Percentiles rank a stretch among this genome's conserved stretches.
Evolutionary conservation across 306 rosid species (phyloP).

Genomic region (Rosa persica): DNA sequence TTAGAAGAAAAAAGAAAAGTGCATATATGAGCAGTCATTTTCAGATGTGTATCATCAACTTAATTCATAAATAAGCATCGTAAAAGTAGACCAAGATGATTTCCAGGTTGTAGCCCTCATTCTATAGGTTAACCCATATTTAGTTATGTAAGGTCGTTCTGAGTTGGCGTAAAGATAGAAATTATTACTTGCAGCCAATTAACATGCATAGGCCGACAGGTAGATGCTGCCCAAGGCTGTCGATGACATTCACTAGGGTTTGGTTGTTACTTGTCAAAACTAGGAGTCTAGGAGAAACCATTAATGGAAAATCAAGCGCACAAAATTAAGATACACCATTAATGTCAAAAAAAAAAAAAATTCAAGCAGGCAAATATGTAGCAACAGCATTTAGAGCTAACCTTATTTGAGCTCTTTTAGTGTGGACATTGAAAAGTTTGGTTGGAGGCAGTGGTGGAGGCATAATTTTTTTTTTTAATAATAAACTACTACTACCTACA

Average conservation of each 20-base stretch:
- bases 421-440: too few relatives aligned
- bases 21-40: neutral
- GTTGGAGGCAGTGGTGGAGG: too few relatives aligned
- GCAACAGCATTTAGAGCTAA: too few relatives aligned
- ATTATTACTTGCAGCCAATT: conserved; percentile 1
- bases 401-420: too few relatives aligned
- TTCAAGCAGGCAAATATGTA: too few relatives aligned
- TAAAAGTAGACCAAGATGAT: neutral
- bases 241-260: neutral
- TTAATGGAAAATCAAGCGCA: neutral
- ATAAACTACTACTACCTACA: too few relatives aligned
- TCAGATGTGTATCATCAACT: neutral
- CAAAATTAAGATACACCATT: neutral
- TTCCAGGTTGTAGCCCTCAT: neutral
- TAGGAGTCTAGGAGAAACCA: neutral
- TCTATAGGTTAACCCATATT: neutral
- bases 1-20: neutral
- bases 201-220: neutral
- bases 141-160: neutral
- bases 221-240: neutral
- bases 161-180: neutral
- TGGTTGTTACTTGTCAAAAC: neutral
- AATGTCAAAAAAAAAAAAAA: too few relatives aligned
- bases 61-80: neutral
- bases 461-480: too few relatives aligned